Percentiles rank a stretch among this genome's conserved stretches.
phyloP scores from a whole-genome alignment of 495 filamentous ascomycete species.

The Neurospora sp. region DNA sequence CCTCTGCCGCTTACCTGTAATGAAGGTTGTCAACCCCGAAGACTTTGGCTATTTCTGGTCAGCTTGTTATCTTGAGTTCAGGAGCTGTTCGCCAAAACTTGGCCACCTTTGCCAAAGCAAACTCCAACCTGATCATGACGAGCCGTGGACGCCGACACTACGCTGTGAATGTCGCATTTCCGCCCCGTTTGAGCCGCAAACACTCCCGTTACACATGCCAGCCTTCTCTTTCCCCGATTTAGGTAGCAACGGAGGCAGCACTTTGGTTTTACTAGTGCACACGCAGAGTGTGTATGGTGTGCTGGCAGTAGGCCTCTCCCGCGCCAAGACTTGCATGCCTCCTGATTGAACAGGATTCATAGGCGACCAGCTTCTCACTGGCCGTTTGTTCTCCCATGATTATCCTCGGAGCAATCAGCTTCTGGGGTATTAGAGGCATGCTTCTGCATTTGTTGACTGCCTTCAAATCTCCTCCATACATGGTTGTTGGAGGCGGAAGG shows the following conservation, averaged over 20 bases:
- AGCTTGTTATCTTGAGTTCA: neutral
- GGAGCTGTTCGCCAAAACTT: neutral
- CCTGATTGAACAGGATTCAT: neutral
- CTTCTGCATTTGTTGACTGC: neutral
- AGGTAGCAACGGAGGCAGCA: neutral
- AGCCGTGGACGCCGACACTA: neutral
- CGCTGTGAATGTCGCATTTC: neutral
- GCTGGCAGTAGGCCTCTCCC: neutral
- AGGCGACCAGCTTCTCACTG: neutral
- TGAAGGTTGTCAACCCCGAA: neutral
- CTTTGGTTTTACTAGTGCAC: neutral
- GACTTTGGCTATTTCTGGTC: neutral
- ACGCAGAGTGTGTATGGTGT: neutral
- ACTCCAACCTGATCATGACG: neutral
- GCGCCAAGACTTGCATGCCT: neutral
- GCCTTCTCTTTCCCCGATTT: neutral
- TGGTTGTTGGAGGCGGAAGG: neutral
- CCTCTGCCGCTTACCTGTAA: neutral
- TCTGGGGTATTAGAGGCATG: neutral
- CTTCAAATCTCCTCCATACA: neutral
- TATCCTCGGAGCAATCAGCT: neutral
- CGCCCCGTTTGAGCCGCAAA: neutral
- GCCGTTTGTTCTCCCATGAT: neutral
- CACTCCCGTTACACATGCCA: neutral
- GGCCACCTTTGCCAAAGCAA: neutral